Evolutionary conservation across 2,329 filamentous ascomycete genomes (phyloP).

Genomic region (Talaromyces albobiverticillius): DNA sequence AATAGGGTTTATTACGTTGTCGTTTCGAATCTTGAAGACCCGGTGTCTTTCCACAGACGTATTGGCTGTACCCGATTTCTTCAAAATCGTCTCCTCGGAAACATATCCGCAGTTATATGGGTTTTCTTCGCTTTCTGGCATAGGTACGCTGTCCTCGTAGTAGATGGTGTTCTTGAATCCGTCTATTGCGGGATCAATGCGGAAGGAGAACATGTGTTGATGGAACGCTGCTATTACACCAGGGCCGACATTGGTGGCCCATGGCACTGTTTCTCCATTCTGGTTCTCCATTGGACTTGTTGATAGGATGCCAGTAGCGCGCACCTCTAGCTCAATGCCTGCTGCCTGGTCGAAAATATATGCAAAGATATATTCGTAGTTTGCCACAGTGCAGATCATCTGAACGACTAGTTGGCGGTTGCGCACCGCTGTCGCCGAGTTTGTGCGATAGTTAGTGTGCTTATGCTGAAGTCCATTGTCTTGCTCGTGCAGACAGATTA

Average conservation of each 20-base stretch:
- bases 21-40: conserved; percentile 58
- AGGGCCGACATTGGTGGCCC: conserved; percentile 67
- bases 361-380: conserved; percentile 72
- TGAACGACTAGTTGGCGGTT: conserved; percentile 66
- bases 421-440: conserved; percentile 60
- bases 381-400: conserved; percentile 68
- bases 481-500: conserved; percentile 68
- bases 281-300: conserved; percentile 60
- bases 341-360: conserved; percentile 71
- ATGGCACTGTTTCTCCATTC: conserved; percentile 61
- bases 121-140: conserved; percentile 55
- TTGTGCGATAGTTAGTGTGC: conserved; percentile 68
- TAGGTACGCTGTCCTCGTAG: conserved; percentile 57
- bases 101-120: conserved; percentile 58
- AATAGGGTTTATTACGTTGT: conserved; percentile 50
- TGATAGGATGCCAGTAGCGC: conserved; percentile 68
- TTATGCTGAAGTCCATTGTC: conserved; percentile 69
- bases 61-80: conserved; percentile 46
- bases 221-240: conserved; percentile 67
- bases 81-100: conserved; percentile 49
- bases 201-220: conserved; percentile 70
- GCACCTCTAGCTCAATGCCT: conserved; percentile 64
- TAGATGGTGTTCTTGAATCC: conserved; percentile 54
- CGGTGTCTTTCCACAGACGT: conserved; percentile 49
- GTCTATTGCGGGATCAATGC: conserved; percentile 59